Conservation (phyloP, 768 basidiomycete species). For the Naganishia friedmannii region DNA sequence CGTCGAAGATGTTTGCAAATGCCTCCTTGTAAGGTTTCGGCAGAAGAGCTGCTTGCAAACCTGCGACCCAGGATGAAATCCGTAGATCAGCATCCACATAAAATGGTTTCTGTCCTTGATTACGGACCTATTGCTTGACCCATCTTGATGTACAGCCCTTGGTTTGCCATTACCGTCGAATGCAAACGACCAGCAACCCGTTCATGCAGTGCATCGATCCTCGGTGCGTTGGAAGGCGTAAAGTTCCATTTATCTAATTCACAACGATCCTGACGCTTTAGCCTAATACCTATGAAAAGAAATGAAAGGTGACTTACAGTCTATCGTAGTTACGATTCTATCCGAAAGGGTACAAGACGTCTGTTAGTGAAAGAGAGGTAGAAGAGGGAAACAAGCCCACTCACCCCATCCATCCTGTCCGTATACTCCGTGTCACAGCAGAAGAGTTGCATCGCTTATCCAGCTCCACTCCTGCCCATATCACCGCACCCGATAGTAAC, state of each 20-base stretch:
- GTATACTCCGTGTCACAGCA: conserved; percentile 59
- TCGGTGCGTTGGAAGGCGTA: conserved; percentile 61
- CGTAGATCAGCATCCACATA: too few species aligned
- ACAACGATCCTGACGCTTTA: too few species aligned
- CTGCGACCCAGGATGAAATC: background rate
- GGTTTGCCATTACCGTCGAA: conserved; percentile 68
- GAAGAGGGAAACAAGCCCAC: conserved; percentile 21
- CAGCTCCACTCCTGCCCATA: conserved; percentile 22
- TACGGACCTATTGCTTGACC: conserved; percentile 42
- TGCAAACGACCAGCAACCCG: conserved; percentile 76
- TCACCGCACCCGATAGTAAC: conserved; percentile 1
- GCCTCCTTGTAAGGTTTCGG: conserved; percentile 77
- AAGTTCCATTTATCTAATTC: conserved; percentile 81
- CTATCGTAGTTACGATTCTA: conserved; percentile 45
- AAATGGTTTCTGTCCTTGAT: too few species aligned
- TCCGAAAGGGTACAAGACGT: background rate
- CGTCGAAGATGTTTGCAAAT: conserved; percentile 79
- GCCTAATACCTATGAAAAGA: background rate
- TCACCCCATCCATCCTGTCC: conserved; percentile 60
- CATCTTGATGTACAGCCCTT: conserved; percentile 58
- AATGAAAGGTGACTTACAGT: conserved; percentile 41
- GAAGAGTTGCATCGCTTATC: conserved; percentile 63
- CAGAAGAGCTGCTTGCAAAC: conserved; percentile 76
- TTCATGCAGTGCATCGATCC: conserved; percentile 76
- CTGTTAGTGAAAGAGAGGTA: conserved; percentile 7